A percentile compares a stretch with the other conserved stretches of the same genome.
These are phyloP conservation scores for Acrasis kona DNA, from an alignment of 78 protist genomes.

Conservation along the genomic window DNA sequence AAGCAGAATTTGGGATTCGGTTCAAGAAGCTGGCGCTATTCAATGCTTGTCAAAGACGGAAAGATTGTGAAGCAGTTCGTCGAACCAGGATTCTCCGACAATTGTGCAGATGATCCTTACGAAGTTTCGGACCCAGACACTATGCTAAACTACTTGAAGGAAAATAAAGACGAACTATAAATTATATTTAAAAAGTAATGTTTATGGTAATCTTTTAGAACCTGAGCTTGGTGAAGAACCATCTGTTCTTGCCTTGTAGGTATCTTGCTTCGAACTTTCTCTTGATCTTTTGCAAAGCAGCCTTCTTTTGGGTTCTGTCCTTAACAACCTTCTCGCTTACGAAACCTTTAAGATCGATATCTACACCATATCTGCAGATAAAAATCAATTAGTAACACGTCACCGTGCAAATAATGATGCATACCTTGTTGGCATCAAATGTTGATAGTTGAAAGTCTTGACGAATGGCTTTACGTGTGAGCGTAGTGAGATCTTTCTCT, in stretches of 20 bases:
- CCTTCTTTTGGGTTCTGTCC: constrained; percentile 11
- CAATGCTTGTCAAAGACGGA: not conserved
- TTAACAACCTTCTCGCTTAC: constrained; percentile 23
- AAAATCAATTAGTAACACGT: not conserved
- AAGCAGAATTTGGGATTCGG: too few species aligned
- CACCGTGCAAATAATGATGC: too few species aligned
- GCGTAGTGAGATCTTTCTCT: constrained; percentile 65
- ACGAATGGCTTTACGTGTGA: constrained; percentile 87
- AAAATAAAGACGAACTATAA: not conserved
- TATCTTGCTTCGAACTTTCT: constrained; percentile 47
- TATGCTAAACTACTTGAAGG: not conserved
- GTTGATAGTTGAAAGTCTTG: constrained; percentile 92
- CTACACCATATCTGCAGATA: constrained; percentile 44
- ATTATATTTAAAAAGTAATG: not conserved
- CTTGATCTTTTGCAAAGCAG: constrained; percentile 49
- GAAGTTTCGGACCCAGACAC: too few species aligned
- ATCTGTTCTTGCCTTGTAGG: constrained; percentile 87
- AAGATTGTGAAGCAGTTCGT: not conserved
- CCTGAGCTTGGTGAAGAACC: constrained; percentile 96
- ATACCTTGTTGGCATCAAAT: constrained; percentile 96
- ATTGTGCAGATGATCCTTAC: too few species aligned
- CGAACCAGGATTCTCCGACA: not conserved
- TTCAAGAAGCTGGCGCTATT: not conserved
- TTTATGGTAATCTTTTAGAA: constrained; percentile 36
- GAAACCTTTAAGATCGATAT: constrained; percentile 39